Evolutionary conservation across 768 basidiomycete genomes (phyloP).

Genomic region (Serendipita indica): DNA sequence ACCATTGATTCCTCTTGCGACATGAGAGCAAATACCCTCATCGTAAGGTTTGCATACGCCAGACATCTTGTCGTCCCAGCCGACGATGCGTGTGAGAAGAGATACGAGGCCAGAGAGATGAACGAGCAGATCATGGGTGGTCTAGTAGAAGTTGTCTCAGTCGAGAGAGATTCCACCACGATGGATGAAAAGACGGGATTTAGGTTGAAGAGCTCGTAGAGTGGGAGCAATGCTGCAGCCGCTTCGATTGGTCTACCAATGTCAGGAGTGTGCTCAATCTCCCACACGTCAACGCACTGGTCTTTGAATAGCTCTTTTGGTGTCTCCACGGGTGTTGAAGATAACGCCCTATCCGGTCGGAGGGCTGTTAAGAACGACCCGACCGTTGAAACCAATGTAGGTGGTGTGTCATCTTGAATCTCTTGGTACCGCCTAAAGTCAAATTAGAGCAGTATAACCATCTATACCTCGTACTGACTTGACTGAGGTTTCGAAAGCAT

Average conservation of each 20-base stretch:
- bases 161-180: constrained; percentile 26
- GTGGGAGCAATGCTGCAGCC: constrained; percentile 39
- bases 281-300: constrained; percentile 28
- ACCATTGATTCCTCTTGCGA: constrained; percentile 37
- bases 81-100: constrained; percentile 53
- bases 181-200: constrained; percentile 38
- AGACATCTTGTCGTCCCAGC: constrained; percentile 40
- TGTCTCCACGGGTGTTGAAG: constrained; percentile 31
- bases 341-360: constrained; percentile 39
- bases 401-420: constrained; percentile 37
- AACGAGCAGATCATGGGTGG: constrained; percentile 33
- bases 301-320: constrained; percentile 41
- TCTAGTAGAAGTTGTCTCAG: constrained; percentile 16
- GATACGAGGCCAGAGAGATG: constrained; percentile 46
- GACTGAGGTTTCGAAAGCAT: constrained; percentile 34
- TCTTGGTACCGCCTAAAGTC: constrained; percentile 38
- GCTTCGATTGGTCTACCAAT: constrained; percentile 45
- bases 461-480: constrained; percentile 27
- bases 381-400: constrained; percentile 36
- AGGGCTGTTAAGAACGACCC: constrained; percentile 38
- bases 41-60: constrained; percentile 44
- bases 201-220: constrained; percentile 44
- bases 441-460: background rate
- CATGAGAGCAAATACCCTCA: constrained; percentile 38
- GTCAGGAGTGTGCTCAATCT: no score